Evolutionary conservation across 805 yeast genomes (phyloP), one percentile per base, ranked within the genome.

Genomic region (Barnettozyma botsteinii): DNA sequence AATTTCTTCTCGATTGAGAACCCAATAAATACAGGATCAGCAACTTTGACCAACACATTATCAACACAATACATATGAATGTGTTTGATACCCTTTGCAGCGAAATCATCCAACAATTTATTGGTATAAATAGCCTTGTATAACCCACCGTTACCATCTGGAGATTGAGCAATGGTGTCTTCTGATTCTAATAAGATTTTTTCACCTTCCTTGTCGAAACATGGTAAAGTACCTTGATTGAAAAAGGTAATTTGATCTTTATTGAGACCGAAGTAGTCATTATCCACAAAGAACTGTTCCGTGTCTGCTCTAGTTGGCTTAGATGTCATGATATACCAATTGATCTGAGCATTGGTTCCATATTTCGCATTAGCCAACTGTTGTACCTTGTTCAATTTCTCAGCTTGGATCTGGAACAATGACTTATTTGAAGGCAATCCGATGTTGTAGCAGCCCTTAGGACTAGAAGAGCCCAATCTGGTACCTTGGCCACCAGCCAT

Each of bases 401-500:
- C 97, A 18, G 95, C 93, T 65, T 93, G 99, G 41, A 93, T 73
- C 61, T 88, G 96, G 62, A 93, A 93, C 42, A 93, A 66, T 1
- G 95, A 77, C 59, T 86, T 86, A 25, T 72, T 70, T 3, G 95
- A 85, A 1, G 96, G 96, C 36, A 93, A 72, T 0, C 82, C 82
- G 45, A 93, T 81, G 59, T 91, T 77, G 58, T 77, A 93, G 62
- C 97, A 91, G 1, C 99, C 99, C 62, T 93, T 93, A 27, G 99
- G 99, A 20, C 68, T 77, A 4, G 79, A 66, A 1, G 96, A 87
- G 1, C 98, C 98, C 40, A 93, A 69, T 47, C 99, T 73, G 7
- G 97, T 85, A 24, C 99, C 99, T 62, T 93, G 98, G 36, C 99
- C 99, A 41, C 99, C 99, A 11, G 99, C 97, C 85, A 93, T 82